Evolutionary conservation across 176 grass and related monocot species (phyloP).

Genomic region (Musa itinerans): DNA sequence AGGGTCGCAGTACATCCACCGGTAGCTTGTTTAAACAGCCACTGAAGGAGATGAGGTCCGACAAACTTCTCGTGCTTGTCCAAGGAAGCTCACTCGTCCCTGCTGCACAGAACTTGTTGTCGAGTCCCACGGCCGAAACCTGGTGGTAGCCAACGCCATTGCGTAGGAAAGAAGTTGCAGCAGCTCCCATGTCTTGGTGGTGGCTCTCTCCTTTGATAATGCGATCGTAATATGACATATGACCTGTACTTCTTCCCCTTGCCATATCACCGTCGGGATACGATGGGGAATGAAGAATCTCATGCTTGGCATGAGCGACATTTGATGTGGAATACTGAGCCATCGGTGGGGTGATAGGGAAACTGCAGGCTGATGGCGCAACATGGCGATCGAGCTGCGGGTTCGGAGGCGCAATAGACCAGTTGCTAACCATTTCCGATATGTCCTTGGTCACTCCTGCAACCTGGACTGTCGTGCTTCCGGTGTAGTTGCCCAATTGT

Average conservation of each 20-base stretch:
- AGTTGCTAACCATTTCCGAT: constrained; percentile 70
- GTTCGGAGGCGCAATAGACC: constrained; percentile 72
- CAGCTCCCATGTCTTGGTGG: neutral
- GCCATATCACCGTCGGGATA: neutral
- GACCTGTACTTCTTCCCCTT: neutral
- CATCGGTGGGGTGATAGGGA: neutral
- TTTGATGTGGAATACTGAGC: neutral
- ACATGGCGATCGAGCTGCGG: constrained; percentile 24
- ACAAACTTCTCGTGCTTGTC: constrained; percentile 52
- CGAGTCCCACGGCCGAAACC: neutral
- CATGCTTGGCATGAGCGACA: neutral
- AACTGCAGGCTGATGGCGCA: neutral
- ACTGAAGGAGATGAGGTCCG: constrained; percentile 67
- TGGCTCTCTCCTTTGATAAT: neutral
- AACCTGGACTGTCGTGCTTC: neutral
- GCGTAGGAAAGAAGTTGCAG: neutral
- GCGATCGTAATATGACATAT: neutral
- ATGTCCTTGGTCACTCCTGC: constrained; percentile 16
- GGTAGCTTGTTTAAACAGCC: constrained; percentile 19
- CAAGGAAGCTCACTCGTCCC: neutral
- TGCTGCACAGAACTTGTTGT: neutral
- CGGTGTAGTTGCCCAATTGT: constrained; percentile 18
- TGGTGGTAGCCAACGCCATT: neutral
- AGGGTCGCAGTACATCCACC: neutral
- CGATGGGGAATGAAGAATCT: neutral